Evolutionary conservation across 495 filamentous ascomycete species (phyloP), one percentile per base, ranked within the genome.

Genomic region (Penicillium pulvis): DNA sequence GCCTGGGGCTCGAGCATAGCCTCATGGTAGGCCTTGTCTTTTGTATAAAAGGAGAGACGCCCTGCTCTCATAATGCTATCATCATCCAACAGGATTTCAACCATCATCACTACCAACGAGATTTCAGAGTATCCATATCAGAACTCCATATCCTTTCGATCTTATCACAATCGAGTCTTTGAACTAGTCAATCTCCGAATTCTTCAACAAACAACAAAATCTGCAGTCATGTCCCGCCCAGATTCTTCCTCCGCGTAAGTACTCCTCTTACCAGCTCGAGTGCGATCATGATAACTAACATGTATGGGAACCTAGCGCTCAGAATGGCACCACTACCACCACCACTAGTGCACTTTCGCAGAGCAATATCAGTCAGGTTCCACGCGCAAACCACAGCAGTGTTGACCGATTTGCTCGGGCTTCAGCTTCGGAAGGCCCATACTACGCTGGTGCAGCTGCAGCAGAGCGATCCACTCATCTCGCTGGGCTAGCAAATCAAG

Each of bases 381-480:
- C 71, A 17, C 60, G 56, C 28, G 65, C 64, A 55, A 70, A 24
- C 43, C 58, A 62, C 51, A 66, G 49, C 53, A 62, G 54, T 8
- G 67, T 73, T 3, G 70, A 74, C n/a, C 68, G 72, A 31, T 75
- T 71, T 50, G 62, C 65, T 23, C 67, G 69, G 24, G 61, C 66
- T 30, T 60, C 72, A 12, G 66, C 72, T n/a, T 60, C 72, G 3
- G 75, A 78, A 24, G 67, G 65, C 10, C 73, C 75, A 17, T 78
- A 78, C 63, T 78, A 71, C 61, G 71, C 68, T 19, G 65, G 66
- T 4, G 71, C 70, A 35, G 66, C 70, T 23, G 72, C 75, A 57
- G 57, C 46, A 41, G 72, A 74, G 11, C 70, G 75, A 35, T 70
- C 71, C 8, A 61, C 67, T 28, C 75, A 78, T 35, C 50, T 71